Base-by-base conservation (phyloP, 202 grass and related monocot species). In the Tripidium arundinaceum region DNA sequence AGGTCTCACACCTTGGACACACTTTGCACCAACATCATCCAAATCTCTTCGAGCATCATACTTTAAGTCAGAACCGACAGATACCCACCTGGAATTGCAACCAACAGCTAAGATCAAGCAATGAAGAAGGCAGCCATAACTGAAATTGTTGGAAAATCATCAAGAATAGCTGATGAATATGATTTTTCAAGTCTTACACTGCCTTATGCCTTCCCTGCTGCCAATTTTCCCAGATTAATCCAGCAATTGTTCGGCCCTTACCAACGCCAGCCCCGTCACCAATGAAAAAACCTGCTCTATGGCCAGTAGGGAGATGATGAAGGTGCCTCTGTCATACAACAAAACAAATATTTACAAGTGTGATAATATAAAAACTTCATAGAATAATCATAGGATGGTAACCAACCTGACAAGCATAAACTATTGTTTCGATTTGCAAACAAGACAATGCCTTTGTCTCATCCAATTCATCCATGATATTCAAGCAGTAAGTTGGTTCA, bases 171-270 rank as follows among this genome's bases (percentile, higher is more conserved):
- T 47, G 63, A 7, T 43, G 26, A 59, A 83, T 83, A 54, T 50
- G 65, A 85, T 50, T 73, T 77, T 77, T 74, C 24, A 81, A 89
- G 50, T 68, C 92, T 96, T 90, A 99, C 96, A 99, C 65, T 86
- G 90, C 90, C 81, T 94, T 99, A 76, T 89, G 85, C 62, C 90
- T 93, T 76, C 85, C 90, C 76, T 93, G 92, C 80, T 99, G 92
- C 96, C 96, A 99, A 87, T 93, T 96, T 86, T 99, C 96, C 96
- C 92, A 95, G 41, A 96, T 93, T 88, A 99, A 93, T 62, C 96
- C 96, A 79, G 92, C 96, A 91, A 99, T 92, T 62, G 96, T 99
- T 76, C 96, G 90, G 18, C 96, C 96, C 83, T 99, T 99, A 89
- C 96, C 96, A 84, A 99, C 92, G 85, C 96, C 96, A 85, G 96